A percentile compares a stretch with the other conserved stretches of the same genome.
These are phyloP conservation scores for Beauveria varroae DNA, from an alignment of 2,329 filamentous ascomycete species.

Conservation along the genomic window DNA sequence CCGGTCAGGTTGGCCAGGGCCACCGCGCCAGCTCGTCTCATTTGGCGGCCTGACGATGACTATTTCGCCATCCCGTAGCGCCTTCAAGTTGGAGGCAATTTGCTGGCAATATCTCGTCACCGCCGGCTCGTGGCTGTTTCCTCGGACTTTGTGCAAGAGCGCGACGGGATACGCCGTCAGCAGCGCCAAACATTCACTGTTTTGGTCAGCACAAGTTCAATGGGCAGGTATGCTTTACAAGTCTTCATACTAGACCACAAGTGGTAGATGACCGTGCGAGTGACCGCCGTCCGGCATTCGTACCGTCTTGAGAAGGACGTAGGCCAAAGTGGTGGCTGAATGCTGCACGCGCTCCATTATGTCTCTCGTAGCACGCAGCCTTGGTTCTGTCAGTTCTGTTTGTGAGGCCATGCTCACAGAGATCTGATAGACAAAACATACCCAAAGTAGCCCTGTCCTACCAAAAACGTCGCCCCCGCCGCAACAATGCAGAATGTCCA, in stretches of 20 bases:
- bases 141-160: conserved; percentile 17
- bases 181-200: conserved; percentile 21
- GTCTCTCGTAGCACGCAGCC: conserved; percentile 16
- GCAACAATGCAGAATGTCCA: conserved; percentile 14
- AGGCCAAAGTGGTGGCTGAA: conserved; percentile 14
- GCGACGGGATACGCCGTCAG: conserved; percentile 21
- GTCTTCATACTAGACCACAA: conserved; percentile 17
- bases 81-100: conserved; percentile 14
- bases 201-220: conserved; percentile 6
- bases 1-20: neutral
- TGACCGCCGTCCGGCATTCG: neutral
- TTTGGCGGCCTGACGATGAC: neutral
- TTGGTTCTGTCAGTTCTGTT: conserved; percentile 6
- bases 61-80: conserved; percentile 11
- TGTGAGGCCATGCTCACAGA: neutral
- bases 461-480: conserved; percentile 12
- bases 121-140: conserved; percentile 19
- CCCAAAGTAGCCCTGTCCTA: conserved; percentile 18
- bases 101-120: conserved; percentile 19
- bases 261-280: conserved; percentile 13
- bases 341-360: conserved; percentile 18
- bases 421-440: conserved; percentile 2
- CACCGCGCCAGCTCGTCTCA: neutral
- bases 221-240: neutral
- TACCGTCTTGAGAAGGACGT: conserved; percentile 18